Conservation (phyloP, 257 asterid genomes). For the Dorcoceras hygrometricum region DNA sequence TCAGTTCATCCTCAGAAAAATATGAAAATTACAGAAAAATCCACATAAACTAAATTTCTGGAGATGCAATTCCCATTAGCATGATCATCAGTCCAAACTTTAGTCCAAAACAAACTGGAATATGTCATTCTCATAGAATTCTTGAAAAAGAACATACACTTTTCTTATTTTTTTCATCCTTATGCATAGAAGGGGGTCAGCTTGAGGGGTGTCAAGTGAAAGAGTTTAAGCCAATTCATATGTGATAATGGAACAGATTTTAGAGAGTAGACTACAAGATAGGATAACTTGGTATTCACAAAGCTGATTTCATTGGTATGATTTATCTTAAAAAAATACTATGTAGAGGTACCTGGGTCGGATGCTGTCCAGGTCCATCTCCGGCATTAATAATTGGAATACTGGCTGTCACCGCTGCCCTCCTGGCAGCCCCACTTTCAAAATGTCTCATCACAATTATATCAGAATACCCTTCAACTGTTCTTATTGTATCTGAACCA, state of each 20-base stretch:
- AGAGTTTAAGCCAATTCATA: background rate
- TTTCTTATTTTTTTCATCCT: background rate
- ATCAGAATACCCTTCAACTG: slow-evolving; percentile 90
- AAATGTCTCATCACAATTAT: slow-evolving; percentile 95
- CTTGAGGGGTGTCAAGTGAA: background rate
- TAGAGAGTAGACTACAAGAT: slow-evolving; percentile 6
- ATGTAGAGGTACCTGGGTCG: slow-evolving; percentile 72
- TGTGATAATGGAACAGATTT: background rate
- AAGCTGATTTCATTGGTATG: slow-evolving; percentile 1
- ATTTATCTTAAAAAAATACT: background rate
- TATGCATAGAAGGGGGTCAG: background rate
- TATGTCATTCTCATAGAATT: background rate
- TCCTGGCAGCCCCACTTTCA: slow-evolving; percentile 95
- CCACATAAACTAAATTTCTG: slow-evolving; percentile 4
- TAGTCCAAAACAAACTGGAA: background rate
- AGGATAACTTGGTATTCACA: background rate
- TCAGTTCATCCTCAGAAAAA: slow-evolving; percentile 4
- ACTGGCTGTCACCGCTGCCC: slow-evolving; percentile 73
- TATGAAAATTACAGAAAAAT: slow-evolving; percentile 11
- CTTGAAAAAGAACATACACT: background rate
- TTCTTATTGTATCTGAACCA: slow-evolving; percentile 72
- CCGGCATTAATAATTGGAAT: slow-evolving; percentile 96
- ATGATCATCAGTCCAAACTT: too few species aligned
- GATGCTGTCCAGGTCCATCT: slow-evolving; percentile 99
- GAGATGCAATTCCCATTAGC: background rate